A percentile compares a stretch with the other conserved stretches of the same genome.
Evolutionary conservation across 768 basidiomycete genomes (phyloP).

Genomic region (Cyathus striatus): DNA sequence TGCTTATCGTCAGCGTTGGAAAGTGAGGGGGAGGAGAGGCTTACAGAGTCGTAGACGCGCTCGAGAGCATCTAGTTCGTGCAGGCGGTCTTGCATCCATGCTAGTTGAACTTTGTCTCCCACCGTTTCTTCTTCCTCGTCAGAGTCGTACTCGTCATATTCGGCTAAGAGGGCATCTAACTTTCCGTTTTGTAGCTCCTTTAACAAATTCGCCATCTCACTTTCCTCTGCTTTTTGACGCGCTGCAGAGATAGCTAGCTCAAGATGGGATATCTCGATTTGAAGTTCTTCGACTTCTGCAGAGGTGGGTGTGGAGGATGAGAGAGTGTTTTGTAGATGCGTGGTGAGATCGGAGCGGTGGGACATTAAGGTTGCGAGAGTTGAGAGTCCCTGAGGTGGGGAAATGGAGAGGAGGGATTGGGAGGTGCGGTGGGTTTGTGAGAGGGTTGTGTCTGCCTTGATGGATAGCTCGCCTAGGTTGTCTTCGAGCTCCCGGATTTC

Average conservation of each 20-base stretch:
- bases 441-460: constrained; percentile 13
- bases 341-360: background rate
- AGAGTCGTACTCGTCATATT: too few species aligned
- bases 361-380: background rate
- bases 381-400: background rate
- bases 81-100: constrained; percentile 25
- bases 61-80: constrained; percentile 15
- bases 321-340: too few species aligned
- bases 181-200: too few species aligned
- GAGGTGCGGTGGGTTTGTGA: background rate
- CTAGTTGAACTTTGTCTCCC: constrained; percentile 9
- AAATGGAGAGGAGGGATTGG: background rate
- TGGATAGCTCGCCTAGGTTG: constrained; percentile 19
- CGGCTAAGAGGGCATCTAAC: too few species aligned
- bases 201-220: too few species aligned
- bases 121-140: constrained; percentile 1
- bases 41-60: constrained; percentile 19
- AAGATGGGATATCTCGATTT: too few species aligned
- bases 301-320: too few species aligned
- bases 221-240: too few species aligned
- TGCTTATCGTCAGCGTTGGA: constrained; percentile 4
- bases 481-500: too few species aligned
- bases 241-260: too few species aligned
- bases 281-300: too few species aligned
- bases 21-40: background rate